These are phyloP conservation scores for Emmonsia crescens DNA, from an alignment of 2,329 filamentous ascomycete genomes.

Conservation along the genomic window DNA sequence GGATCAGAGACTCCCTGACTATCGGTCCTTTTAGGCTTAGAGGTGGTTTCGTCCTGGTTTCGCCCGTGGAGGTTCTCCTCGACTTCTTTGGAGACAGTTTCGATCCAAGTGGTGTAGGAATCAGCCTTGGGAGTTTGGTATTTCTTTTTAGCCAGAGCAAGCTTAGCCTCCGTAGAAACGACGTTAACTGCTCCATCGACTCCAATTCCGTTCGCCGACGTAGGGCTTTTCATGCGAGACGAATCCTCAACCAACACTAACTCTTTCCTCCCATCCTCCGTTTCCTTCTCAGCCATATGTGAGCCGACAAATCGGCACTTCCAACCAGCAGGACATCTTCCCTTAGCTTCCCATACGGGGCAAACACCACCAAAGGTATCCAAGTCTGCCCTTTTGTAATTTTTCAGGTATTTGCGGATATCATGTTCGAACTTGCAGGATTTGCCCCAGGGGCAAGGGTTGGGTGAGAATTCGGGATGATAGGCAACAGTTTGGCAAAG, in stretches of 20 bases:
- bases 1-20: constrained; percentile 19
- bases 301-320: constrained; percentile 85
- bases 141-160: constrained; percentile 62
- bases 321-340: constrained; percentile 76
- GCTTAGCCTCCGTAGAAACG: constrained; percentile 58
- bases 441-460: constrained; percentile 63
- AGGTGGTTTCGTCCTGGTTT: constrained; percentile 25
- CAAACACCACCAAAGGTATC: constrained; percentile 66
- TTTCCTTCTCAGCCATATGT: constrained; percentile 71
- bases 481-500: constrained; percentile 66
- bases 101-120: constrained; percentile 65
- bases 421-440: constrained; percentile 76
- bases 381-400: constrained; percentile 72
- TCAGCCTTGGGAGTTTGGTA: constrained; percentile 63
- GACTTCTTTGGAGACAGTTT: constrained; percentile 45
- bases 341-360: constrained; percentile 66
- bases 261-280: constrained; percentile 71
- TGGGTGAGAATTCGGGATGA: constrained; percentile 69
- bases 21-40: constrained; percentile 17
- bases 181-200: constrained; percentile 62
- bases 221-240: constrained; percentile 35
- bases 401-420: constrained; percentile 69
- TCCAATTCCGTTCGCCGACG: constrained; percentile 19
- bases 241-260: constrained; percentile 53
- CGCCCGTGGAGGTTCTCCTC: constrained; percentile 41